These are phyloP conservation scores for Puccinia triticina DNA, from an alignment of 1,284 basidiomycete species.

Conservation along the genomic window DNA sequence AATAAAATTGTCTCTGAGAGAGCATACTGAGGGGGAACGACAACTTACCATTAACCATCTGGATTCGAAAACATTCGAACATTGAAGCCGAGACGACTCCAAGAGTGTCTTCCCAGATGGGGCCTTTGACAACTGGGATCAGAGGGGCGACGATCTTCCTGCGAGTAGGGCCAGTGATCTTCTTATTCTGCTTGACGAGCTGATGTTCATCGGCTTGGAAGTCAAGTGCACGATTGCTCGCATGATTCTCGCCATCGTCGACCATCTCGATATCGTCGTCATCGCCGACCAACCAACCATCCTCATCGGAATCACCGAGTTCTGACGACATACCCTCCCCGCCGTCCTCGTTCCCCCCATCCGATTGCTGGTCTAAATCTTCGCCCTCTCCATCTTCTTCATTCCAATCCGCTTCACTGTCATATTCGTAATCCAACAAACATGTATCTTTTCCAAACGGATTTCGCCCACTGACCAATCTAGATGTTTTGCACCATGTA, in stretches of 20 bases:
- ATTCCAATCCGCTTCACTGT: constrained; percentile 59
- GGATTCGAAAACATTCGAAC: constrained; percentile 42
- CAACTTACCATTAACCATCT: constrained; percentile 41
- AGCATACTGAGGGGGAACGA: too few species aligned
- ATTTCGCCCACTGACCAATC: constrained; percentile 71
- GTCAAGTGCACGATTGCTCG: constrained; percentile 60
- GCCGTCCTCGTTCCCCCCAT: constrained; percentile 66
- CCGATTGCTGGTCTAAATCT: constrained; percentile 78
- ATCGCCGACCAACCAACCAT: constrained; percentile 55
- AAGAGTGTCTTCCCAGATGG: constrained; percentile 71
- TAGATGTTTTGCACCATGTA: constrained; percentile 78
- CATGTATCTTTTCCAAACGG: constrained; percentile 73
- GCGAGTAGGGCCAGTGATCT: constrained; percentile 65
- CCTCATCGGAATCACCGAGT: constrained; percentile 68
- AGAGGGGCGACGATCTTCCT: constrained; percentile 70
- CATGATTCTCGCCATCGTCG: constrained; percentile 54
- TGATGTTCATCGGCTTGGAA: constrained; percentile 64
- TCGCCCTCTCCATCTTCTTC: constrained; percentile 38
- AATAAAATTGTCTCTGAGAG: neutral
- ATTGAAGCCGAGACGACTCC: constrained; percentile 60
- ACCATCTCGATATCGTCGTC: constrained; percentile 54
- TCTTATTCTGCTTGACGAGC: constrained; percentile 52
- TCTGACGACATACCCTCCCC: constrained; percentile 62
- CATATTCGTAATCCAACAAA: constrained; percentile 76
- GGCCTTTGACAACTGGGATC: constrained; percentile 75